phyloP scores from a whole-genome alignment of 2,329 filamentous ascomycete genomes.

The Ophiocordyceps camponoti-rufipedis region DNA sequence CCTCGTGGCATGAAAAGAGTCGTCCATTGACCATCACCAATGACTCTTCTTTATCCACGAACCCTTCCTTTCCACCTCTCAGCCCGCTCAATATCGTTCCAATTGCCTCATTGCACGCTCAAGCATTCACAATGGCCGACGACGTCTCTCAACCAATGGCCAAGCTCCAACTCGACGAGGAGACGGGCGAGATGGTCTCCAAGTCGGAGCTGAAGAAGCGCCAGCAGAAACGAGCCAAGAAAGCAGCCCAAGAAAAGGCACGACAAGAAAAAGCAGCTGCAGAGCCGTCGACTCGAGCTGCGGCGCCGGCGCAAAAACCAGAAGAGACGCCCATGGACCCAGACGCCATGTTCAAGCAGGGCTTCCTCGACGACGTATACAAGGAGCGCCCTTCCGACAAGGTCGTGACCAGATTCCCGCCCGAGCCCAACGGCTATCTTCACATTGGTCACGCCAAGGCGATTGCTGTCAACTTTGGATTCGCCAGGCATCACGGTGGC shows the following conservation, averaged over 20 bases:
- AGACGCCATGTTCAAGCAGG: slow-evolving; percentile 62
- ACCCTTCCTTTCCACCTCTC: too few species aligned
- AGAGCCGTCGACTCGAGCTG: slow-evolving; percentile 22
- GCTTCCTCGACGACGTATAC: slow-evolving; percentile 57
- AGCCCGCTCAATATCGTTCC: neutral
- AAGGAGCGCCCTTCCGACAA: slow-evolving; percentile 43
- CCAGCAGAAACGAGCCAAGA: slow-evolving; percentile 36
- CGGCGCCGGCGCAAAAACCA: slow-evolving; percentile 6
- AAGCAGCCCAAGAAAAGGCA: slow-evolving; percentile 44
- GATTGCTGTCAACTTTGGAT: slow-evolving; percentile 92
- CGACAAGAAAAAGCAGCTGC: slow-evolving; percentile 70
- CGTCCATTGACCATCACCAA: too few species aligned
- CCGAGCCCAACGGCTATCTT: slow-evolving; percentile 82
- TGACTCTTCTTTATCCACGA: too few species aligned
- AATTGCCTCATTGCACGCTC: neutral
- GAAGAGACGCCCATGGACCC: slow-evolving; percentile 25
- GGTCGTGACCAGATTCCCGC: slow-evolving; percentile 58
- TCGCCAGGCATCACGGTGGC: slow-evolving; percentile 69
- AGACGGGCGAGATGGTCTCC: slow-evolving; percentile 46
- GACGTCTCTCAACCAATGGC: slow-evolving; percentile 26
- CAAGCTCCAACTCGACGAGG: slow-evolving; percentile 42
- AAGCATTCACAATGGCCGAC: slow-evolving; percentile 22
- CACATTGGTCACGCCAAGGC: slow-evolving; percentile 93
- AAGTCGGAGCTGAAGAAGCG: slow-evolving; percentile 45
- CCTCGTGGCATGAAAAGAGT: too few species aligned